Evolutionary conservation across 306 rosid genomes (phyloP).

Genomic region (Quercus berberidifolia): DNA sequence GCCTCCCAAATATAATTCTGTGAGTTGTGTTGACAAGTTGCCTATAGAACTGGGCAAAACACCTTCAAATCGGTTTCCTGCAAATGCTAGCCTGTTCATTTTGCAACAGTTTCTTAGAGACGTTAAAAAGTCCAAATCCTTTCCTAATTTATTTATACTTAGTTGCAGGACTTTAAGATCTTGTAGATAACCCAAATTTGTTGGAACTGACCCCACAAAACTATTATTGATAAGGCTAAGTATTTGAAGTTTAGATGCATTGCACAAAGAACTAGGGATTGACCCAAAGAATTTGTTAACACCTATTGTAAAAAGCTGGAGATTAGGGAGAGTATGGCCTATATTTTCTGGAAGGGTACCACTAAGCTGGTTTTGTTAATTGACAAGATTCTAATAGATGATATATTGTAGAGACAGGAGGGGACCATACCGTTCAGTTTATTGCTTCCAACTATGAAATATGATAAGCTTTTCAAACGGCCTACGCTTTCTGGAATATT

Average conservation of each 20-base stretch:
- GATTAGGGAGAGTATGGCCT: slow-evolving; percentile 31
- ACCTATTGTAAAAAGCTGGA: background rate
- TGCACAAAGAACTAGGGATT: slow-evolving; percentile 30
- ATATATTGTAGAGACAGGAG: slow-evolving; percentile 29
- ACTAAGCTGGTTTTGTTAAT: background rate
- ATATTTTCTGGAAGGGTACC: slow-evolving; percentile 28
- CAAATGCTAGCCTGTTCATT: background rate
- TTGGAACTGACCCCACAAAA: slow-evolving; percentile 22
- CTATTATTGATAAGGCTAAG: background rate
- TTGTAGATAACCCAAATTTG: slow-evolving; percentile 2
- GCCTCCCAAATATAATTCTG: background rate
- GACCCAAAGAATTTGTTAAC: slow-evolving; percentile 23
- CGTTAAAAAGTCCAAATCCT: slow-evolving; percentile 18
- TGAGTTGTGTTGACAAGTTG: slow-evolving; percentile 30
- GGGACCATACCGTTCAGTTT: slow-evolving; percentile 26
- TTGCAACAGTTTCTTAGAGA: slow-evolving; percentile 23
- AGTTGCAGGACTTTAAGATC: accelerated
- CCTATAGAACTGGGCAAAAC: slow-evolving; percentile 20
- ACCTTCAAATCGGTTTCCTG: slow-evolving; percentile 28
- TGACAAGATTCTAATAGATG: slow-evolving; percentile 9
- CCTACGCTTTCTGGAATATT: slow-evolving; percentile 29
- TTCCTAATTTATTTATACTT: background rate
- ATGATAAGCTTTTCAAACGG: background rate
- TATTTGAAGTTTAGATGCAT: slow-evolving; percentile 12
- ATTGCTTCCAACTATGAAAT: background rate